Evolutionary conservation across 1,284 basidiomycete species (phyloP), one percentile per base, ranked within the genome.

Genomic region (Phylloporus gajari): DNA sequence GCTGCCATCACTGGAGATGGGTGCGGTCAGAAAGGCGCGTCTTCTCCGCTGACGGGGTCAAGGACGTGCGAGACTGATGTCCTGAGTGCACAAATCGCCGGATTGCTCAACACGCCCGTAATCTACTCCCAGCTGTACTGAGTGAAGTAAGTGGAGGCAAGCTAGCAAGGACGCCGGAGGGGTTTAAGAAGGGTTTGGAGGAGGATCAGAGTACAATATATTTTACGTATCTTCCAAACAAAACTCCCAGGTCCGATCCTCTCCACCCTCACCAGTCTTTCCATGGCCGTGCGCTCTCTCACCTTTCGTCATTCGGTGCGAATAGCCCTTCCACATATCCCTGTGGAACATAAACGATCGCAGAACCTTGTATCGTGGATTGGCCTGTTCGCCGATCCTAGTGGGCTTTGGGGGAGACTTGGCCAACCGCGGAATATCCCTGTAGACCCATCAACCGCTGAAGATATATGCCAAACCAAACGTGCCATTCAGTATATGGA

Each of bases 291-390:
- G 86, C 0, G 85, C 91, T 72, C 92, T 84, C 78, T 91, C 91
- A 21, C 97, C 97, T 75, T 97, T 94, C 2, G 97, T 98, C 88
- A 97, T 93, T 19, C 95, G 86, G 83, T 99, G 97, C 75, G 93
- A 92, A 78, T 98, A 99, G 0, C 95, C 96, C 65, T 89, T 88
- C 91, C 95, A 99, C 1, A 86, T 79, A 21, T 82, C 82, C 38
- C 95, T 88, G 62, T 91, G 86, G 78, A 99, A 99, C 35, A 85
- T 87, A 81, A 97, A 98, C 2, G 95, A 97, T 35, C 96, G 88
- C 64, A 97, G 84, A 8, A 95, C 87, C 5, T 84, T 88, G 80
- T 94, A 98, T 17, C 83, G 85, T 7, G 95, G 93, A 79, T 93
- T 94, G 15, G 85, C 82, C 19, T 84, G 82, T 35, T 84, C 82